Evolutionary conservation across 2,329 filamentous ascomycete species (phyloP).

Genomic region (Chaetoscypha palmicola): DNA sequence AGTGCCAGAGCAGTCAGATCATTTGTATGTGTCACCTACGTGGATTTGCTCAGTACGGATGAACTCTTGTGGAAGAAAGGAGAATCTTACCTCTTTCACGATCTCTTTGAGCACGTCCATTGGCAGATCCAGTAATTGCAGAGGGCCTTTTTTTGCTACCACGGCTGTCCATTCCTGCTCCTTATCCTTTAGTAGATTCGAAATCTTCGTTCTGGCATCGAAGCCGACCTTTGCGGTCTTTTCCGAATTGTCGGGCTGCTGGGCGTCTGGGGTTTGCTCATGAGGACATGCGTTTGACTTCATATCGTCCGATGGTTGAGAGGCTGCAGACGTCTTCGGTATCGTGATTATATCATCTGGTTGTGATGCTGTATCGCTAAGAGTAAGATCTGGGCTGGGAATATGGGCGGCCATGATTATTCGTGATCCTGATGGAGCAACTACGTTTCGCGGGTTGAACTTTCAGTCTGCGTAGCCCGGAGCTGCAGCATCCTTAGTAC

Average conservation of each 20-base stretch:
- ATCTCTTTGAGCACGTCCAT: conserved; percentile 73
- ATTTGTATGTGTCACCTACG: conserved; percentile 77
- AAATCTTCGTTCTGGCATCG: conserved; percentile 29
- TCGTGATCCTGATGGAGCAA: conserved; percentile 8
- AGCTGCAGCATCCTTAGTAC: conserved; percentile 7
- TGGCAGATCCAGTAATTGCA: conserved; percentile 66
- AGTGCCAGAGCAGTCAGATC: conserved; percentile 72
- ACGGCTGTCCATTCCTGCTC: conserved; percentile 61
- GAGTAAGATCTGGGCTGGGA: conserved; percentile 20
- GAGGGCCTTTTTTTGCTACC: conserved; percentile 47
- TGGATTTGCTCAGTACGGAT: conserved; percentile 10
- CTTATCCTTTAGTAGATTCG: conserved; percentile 49
- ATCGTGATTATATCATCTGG: conserved; percentile 24
- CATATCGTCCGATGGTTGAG: conserved; percentile 19
- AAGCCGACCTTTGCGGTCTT: conserved; percentile 18
- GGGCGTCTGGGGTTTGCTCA: conserved; percentile 17
- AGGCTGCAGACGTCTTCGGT: conserved; percentile 27
- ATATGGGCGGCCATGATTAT: conserved; percentile 24
- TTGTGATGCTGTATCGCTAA: conserved; percentile 26
- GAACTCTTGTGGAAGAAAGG: neutral
- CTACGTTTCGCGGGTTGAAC: conserved; percentile 20
- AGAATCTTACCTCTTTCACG: conserved; percentile 59
- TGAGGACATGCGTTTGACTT: conserved; percentile 18
- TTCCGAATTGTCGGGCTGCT: conserved; percentile 14
- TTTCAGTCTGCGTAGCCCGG: conserved; percentile 15